These are phyloP conservation scores for baker's yeast (Saccharomyces cerevisiae) DNA, from an alignment of 805 yeast species.

Conservation along the genomic window DNA sequence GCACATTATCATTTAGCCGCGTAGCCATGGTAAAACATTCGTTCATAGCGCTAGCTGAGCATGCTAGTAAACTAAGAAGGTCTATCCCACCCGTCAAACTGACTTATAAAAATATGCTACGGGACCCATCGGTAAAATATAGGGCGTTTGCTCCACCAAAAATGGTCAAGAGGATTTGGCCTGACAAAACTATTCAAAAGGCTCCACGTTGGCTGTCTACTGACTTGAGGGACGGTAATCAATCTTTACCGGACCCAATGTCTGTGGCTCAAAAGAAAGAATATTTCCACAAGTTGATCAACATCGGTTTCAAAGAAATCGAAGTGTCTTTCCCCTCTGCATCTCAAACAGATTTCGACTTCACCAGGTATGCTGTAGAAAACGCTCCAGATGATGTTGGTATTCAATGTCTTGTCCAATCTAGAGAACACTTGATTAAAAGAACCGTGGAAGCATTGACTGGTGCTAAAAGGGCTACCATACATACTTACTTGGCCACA, in stretches of 20 bases:
- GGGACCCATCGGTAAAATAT: conserved; percentile 59
- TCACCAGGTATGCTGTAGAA: conserved; percentile 66
- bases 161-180: conserved; percentile 66
- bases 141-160: conserved; percentile 44
- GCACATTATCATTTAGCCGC: neutral
- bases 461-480: conserved; percentile 70
- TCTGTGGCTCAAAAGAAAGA: conserved; percentile 66
- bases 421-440: conserved; percentile 63
- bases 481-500: conserved; percentile 70
- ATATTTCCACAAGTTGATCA: conserved; percentile 59
- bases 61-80: conserved; percentile 13
- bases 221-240: conserved; percentile 78
- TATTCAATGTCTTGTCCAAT: conserved; percentile 68
- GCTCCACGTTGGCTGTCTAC: conserved; percentile 82
- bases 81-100: conserved; percentile 29
- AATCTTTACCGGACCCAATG: conserved; percentile 82
- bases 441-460: conserved; percentile 64
- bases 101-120: conserved; percentile 48
- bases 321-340: conserved; percentile 81
- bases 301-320: conserved; percentile 72
- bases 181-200: conserved; percentile 44
- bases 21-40: conserved; percentile 13
- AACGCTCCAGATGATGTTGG: conserved; percentile 69
- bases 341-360: conserved; percentile 71
- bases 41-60: conserved; percentile 13